A percentile compares a stretch with the other conserved stretches of the same genome.
These are phyloP conservation scores for Aurantiochytrium sp. DNA, from an alignment of 108 stramenopile species.

Conservation along the genomic window DNA sequence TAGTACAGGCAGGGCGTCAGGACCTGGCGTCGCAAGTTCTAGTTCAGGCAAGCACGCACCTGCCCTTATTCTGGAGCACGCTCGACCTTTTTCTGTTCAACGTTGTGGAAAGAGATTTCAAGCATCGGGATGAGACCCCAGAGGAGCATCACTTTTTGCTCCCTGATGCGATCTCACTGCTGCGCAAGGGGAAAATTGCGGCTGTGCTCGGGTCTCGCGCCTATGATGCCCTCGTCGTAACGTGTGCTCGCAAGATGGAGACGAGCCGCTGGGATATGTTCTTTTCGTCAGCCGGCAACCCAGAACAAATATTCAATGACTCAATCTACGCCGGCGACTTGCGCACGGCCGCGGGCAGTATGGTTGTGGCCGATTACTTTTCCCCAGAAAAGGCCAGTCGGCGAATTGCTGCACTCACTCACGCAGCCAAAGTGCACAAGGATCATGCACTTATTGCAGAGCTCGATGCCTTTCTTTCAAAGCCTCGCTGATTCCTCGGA, in stretches of 20 bases:
- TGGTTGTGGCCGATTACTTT: slow-evolving; percentile 18
- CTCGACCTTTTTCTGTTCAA: not conserved
- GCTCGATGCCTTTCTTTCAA: not conserved
- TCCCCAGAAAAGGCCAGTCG: not conserved
- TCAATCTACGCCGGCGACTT: not conserved
- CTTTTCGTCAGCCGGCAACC: not conserved
- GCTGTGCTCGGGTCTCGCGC: not conserved
- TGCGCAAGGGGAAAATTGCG: not conserved
- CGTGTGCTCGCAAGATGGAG: slow-evolving; percentile 13
- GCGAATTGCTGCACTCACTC: not conserved
- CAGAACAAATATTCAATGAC: slow-evolving; percentile 1
- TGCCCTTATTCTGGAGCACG: not conserved
- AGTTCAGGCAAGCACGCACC: not conserved
- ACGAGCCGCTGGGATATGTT: not conserved
- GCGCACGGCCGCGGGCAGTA: not conserved
- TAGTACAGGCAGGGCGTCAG: not conserved
- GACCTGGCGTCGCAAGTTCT: not conserved
- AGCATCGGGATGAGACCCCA: not conserved
- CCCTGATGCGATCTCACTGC: not conserved
- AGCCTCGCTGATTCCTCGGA: too few species aligned
- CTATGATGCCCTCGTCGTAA: not conserved
- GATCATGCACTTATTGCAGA: not conserved
- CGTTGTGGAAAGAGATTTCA: not conserved
- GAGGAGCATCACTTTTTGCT: not conserved
- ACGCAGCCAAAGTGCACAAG: not conserved